These are phyloP conservation scores for Paramecium sonneborni DNA, from an alignment of 73 alveolate species.

Conservation along the genomic window DNA sequence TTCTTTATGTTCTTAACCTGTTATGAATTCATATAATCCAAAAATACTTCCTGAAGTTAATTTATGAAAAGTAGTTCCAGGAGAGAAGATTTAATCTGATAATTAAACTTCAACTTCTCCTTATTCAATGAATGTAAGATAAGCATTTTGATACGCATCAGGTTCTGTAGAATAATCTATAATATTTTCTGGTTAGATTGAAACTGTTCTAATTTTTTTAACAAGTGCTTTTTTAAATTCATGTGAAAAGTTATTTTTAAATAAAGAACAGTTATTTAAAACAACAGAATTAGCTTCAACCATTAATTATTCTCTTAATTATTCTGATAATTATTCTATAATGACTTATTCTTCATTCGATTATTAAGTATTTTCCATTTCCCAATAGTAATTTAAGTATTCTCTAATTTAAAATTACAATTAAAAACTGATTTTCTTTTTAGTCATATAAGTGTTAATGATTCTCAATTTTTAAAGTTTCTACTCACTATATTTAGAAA, in stretches of 20 bases:
- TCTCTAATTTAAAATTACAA: constrained; percentile 15
- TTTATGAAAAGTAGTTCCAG: neutral
- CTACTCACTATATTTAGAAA: neutral
- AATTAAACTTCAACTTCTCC: constrained; percentile 31
- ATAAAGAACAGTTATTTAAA: neutral
- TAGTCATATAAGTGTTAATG: constrained; percentile 32
- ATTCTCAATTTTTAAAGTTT: constrained; percentile 23
- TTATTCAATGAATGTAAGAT: constrained; percentile 17
- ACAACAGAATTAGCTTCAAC: constrained; percentile 18
- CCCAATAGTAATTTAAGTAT: constrained; percentile 42
- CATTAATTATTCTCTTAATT: constrained; percentile 34
- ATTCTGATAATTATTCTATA: constrained; percentile 3
- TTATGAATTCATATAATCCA: constrained; percentile 43
- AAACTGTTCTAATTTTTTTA: neutral
- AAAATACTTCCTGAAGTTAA: neutral
- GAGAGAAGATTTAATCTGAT: neutral
- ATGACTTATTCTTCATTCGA: constrained; percentile 13
- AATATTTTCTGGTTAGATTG: constrained; percentile 6
- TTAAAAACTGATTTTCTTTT: constrained; percentile 14
- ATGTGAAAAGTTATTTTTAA: constrained; percentile 9
- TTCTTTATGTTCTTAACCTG: neutral
- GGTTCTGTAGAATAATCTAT: constrained; percentile 7
- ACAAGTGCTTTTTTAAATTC: neutral
- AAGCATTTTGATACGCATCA: neutral
- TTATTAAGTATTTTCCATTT: constrained; percentile 19